phyloP scores from a whole-genome alignment of 1,139 yeast species.

The Sugiyamaella paludigena region DNA sequence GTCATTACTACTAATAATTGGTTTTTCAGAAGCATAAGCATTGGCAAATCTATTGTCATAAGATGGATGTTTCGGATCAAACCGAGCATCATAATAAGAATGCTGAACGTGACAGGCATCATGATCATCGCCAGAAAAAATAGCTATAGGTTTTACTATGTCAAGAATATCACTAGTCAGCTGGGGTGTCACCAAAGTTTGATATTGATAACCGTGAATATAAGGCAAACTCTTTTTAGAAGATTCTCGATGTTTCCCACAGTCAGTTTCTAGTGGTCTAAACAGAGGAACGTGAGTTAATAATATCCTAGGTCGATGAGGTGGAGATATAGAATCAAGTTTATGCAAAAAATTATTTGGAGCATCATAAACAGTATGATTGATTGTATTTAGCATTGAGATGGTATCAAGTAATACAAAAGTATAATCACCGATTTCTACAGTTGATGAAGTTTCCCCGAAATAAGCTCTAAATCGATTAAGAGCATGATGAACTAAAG shows the following conservation, averaged over 20 bases:
- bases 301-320: conserved; percentile 59
- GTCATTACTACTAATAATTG: conserved; percentile 30
- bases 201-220: conserved; percentile 71
- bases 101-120: conserved; percentile 86
- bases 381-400: conserved; percentile 58
- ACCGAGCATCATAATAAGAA: conserved; percentile 36
- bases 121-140: conserved; percentile 94
- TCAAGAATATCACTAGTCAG: conserved; percentile 57
- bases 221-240: conserved; percentile 49
- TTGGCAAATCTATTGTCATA: conserved; percentile 1
- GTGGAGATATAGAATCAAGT: conserved; percentile 20
- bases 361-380: conserved; percentile 43
- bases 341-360: conserved; percentile 44
- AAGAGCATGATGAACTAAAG: conserved; percentile 51
- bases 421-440: conserved; percentile 70
- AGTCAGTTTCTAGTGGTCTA: conserved; percentile 53
- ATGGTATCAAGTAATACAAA: conserved; percentile 77
- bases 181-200: conserved; percentile 64
- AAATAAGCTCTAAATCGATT: conserved; percentile 67
- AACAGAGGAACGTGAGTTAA: conserved; percentile 79
- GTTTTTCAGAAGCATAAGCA: conserved; percentile 2
- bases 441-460: conserved; percentile 63
- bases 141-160: conserved; percentile 57
- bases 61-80: conserved; percentile 1
- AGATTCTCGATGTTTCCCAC: conserved; percentile 73